Percentiles rank a stretch among this genome's conserved stretches.
These are phyloP conservation scores for Phytopythium helicoides DNA, from an alignment of 352 stramenopile species.

Conservation along the genomic window DNA sequence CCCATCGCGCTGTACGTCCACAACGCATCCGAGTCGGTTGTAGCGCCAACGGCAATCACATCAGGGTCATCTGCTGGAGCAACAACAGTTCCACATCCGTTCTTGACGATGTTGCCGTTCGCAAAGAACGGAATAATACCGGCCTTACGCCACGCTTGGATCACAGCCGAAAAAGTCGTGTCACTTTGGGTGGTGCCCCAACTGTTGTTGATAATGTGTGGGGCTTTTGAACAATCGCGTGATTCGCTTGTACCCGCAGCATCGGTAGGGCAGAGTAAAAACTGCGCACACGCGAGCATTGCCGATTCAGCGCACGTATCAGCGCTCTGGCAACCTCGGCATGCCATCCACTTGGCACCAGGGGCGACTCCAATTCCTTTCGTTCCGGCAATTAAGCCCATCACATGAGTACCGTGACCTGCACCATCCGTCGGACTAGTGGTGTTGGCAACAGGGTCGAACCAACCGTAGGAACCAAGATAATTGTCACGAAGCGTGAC, in stretches of 20 bases:
- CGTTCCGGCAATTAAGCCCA: constrained; percentile 15
- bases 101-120: constrained; percentile 30
- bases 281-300: constrained; percentile 49
- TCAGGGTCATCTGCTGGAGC: constrained; percentile 29
- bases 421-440: constrained; percentile 17
- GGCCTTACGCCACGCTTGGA: constrained; percentile 35
- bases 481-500: constrained; percentile 22
- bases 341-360: constrained; percentile 23
- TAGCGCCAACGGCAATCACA: constrained; percentile 42
- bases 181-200: constrained; percentile 25
- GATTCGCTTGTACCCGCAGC: constrained; percentile 17
- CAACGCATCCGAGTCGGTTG: constrained; percentile 17
- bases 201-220: constrained; percentile 52
- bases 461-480: constrained; percentile 25
- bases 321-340: constrained; percentile 16
- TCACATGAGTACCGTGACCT: constrained; percentile 28
- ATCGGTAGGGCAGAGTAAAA: constrained; percentile 50
- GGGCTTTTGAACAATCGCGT: constrained; percentile 38
- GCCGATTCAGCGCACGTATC: constrained; percentile 23
- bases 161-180: constrained; percentile 22
- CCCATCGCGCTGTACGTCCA: constrained; percentile 33
- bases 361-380: constrained; percentile 26
- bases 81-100: constrained; percentile 23
- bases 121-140: constrained; percentile 47
- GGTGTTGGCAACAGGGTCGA: constrained; percentile 28